Conservation (phyloP, 2,329 filamentous ascomycete species). For the Passalora sequoiae region DNA sequence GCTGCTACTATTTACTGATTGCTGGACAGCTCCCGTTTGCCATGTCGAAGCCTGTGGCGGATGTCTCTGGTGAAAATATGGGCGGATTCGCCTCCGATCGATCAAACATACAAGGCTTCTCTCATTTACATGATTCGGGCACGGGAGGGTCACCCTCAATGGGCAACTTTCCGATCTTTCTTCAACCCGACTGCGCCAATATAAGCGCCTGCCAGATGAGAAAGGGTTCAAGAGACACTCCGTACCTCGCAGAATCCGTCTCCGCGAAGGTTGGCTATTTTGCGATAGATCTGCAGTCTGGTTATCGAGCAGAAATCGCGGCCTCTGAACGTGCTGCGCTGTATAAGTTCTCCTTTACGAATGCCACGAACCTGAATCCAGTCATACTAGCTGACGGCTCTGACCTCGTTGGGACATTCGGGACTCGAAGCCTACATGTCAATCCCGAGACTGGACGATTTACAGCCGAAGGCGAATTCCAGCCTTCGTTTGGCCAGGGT, state of each 20-base stretch:
- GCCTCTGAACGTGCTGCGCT: conserved; percentile 53
- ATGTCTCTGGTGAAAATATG: conserved; percentile 30
- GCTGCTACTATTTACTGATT: too few relatives aligned
- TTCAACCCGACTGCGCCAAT: conserved; percentile 56
- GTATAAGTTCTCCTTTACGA: conserved; percentile 54
- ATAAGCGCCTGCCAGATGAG: conserved; percentile 46
- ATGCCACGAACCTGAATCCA: conserved; percentile 40
- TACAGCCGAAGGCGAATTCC: conserved; percentile 53
- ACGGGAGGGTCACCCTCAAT: conserved; percentile 54
- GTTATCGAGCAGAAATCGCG: conserved; percentile 56
- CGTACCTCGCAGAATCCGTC: conserved; percentile 46
- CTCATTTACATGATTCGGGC: conserved; percentile 46
- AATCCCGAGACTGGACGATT: conserved; percentile 50
- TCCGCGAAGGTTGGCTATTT: conserved; percentile 58
- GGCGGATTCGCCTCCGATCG: conserved; percentile 48
- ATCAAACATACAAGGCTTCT: conserved; percentile 40
- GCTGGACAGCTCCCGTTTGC: too few relatives aligned
- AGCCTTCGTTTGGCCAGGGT: conserved; percentile 58
- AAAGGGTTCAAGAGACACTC: conserved; percentile 45
- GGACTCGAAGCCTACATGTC: conserved; percentile 47
- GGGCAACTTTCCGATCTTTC: conserved; percentile 68
- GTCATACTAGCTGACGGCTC: conserved; percentile 55
- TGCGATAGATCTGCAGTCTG: conserved; percentile 50
- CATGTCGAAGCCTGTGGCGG: conserved; percentile 41
- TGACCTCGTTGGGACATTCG: conserved; percentile 51